Evolutionary conservation across 2,329 filamentous ascomycete genomes (phyloP).

Genomic region (Sarocladium brachiariae): DNA sequence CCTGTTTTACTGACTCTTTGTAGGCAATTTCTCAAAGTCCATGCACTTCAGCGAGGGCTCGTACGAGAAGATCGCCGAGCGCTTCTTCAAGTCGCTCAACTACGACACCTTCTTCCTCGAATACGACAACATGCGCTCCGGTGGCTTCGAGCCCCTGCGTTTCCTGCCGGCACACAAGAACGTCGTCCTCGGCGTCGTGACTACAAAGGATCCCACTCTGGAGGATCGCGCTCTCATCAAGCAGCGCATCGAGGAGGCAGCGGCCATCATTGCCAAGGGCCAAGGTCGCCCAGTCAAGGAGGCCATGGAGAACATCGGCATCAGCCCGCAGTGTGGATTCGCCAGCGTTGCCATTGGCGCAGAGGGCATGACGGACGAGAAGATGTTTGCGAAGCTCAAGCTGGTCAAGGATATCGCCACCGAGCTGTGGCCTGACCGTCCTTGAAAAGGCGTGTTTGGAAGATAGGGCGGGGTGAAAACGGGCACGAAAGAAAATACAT

Average conservation of each 20-base stretch:
- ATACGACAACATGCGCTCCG: conserved; percentile 53
- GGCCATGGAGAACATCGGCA: conserved; percentile 56
- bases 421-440: conserved; percentile 49
- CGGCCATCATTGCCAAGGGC: conserved; percentile 60
- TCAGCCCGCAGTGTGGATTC: conserved; percentile 65
- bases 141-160: conserved; percentile 55
- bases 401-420: conserved; percentile 61
- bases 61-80: conserved; percentile 55
- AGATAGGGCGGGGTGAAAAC: too few species aligned
- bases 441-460: background rate
- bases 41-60: conserved; percentile 58
- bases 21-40: conserved; percentile 54
- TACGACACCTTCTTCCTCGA: conserved; percentile 56
- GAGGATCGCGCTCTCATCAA: conserved; percentile 51
- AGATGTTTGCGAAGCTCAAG: conserved; percentile 65
- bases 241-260: conserved; percentile 47
- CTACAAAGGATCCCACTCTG: conserved; percentile 51
- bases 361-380: conserved; percentile 58
- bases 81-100: conserved; percentile 52
- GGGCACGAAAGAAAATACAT: too few species aligned
- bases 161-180: conserved; percentile 54
- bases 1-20: conserved; percentile 11
- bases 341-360: conserved; percentile 60
- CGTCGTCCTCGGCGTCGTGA: conserved; percentile 54
- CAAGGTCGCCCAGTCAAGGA: conserved; percentile 55